Base-by-base conservation (phyloP, 108 stramenopile species). In the Pseudonitzschia pungens region DNA sequence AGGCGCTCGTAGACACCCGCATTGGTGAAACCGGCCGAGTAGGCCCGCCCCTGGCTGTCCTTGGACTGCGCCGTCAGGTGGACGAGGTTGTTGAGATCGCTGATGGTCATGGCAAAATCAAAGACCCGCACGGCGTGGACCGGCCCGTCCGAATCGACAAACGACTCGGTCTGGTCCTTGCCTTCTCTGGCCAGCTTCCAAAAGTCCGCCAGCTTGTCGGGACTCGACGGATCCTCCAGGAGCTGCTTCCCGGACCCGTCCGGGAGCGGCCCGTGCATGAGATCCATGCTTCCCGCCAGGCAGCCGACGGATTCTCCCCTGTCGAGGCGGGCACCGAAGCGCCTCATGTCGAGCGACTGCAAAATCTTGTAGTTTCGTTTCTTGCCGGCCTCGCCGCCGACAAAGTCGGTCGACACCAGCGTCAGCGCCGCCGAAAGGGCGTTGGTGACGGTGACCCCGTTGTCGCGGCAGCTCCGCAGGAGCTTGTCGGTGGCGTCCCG, bases 261-360 rank as follows among this genome's bases (percentile, higher is more conserved):
- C 2, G 62, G 44, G 24, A 94, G 28, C 11, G 93, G 89, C 21
- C 90, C 93, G 40, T 87, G 75, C 93, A 92, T 91, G 33, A 95
- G 68, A 77, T 95, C 93, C 81, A 89, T 90, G 45, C 83, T 85
- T 26, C 93, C 91, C 0, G 93, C 93, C 78, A 89, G 80, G 68
- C 93, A 95, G 5, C 87, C 91, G 0, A 95, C 91, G 2, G 91
- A 87, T 53, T 91, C 80, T 29, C 88, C 87, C 52, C 81, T 77
- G 69, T 95, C 93, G 6, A 90, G 79, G 29, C 76, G 42, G 63
- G 76, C 77, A 32, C 93, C 91, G 71, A 90, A 95, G 20, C 90
- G 79, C 40, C 94, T 74, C 92, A 92, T 92, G 76, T 95, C 92
- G 45, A 95, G 67, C 0, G 89, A 90, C 81, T 95, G 92, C 31